phyloP scores from a whole-genome alignment of 176 grass and related monocot species.

The Musa beccarii region DNA sequence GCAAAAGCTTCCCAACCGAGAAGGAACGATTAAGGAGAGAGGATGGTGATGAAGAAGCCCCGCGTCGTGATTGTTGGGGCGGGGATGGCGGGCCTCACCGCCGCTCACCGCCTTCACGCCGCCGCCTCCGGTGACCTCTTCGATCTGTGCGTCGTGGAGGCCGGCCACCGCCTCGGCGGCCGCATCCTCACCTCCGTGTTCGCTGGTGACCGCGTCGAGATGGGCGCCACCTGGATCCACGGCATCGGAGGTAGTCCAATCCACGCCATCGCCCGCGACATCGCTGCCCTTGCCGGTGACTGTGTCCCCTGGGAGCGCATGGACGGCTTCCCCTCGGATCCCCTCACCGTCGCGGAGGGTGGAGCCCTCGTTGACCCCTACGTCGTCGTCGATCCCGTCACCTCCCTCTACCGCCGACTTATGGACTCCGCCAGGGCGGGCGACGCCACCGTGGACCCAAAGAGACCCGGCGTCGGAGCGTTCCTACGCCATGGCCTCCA shows the following conservation, averaged over 20 bases:
- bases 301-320: slow-evolving; percentile 58
- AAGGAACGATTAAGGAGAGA: neutral
- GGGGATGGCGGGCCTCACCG: slow-evolving; percentile 67
- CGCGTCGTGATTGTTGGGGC: slow-evolving; percentile 61
- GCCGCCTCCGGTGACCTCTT: slow-evolving; percentile 33
- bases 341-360: slow-evolving; percentile 59
- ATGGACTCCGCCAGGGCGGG: slow-evolving; percentile 59
- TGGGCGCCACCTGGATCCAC: slow-evolving; percentile 89
- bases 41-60: slow-evolving; percentile 49
- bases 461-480: slow-evolving; percentile 27
- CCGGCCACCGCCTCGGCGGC: slow-evolving; percentile 42
- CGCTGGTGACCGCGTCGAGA: slow-evolving; percentile 60
- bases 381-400: slow-evolving; percentile 33
- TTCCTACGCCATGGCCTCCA: slow-evolving; percentile 56
- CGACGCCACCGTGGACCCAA: slow-evolving; percentile 10
- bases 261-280: slow-evolving; percentile 39
- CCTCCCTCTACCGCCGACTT: slow-evolving; percentile 49
- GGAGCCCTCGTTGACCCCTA: slow-evolving; percentile 40
- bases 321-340: slow-evolving; percentile 64
- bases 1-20: neutral
- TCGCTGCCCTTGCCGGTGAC: slow-evolving; percentile 24
- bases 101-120: slow-evolving; percentile 45
- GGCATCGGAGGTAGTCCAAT: slow-evolving; percentile 76
- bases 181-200: slow-evolving; percentile 64
- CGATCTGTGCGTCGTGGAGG: slow-evolving; percentile 64